These are phyloP conservation scores for Aristolochia fimbriata DNA, from an alignment of 164 flowering plant genomes.

Conservation along the genomic window DNA sequence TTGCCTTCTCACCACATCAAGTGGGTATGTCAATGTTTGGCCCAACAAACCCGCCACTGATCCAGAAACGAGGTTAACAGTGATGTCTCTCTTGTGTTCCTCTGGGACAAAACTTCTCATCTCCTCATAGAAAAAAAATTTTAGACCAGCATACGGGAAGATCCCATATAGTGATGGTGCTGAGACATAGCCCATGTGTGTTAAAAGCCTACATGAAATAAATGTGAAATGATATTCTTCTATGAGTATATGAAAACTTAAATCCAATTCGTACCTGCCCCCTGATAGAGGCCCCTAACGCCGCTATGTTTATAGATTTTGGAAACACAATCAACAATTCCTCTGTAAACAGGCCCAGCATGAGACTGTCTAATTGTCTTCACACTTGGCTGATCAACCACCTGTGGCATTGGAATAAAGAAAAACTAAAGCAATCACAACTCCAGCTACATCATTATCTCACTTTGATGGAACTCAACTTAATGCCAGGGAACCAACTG, in stretches of 20 bases:
- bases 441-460: background rate
- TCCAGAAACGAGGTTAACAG: conserved; percentile 79
- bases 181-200: conserved; percentile 16
- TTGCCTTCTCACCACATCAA: conserved; percentile 96
- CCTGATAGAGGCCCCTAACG: conserved; percentile 80
- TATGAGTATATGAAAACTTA: background rate
- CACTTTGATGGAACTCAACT: background rate
- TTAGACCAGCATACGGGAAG: conserved; percentile 93
- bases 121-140: conserved; percentile 93
- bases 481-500: background rate
- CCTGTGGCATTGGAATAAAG: conserved; percentile 22
- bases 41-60: conserved; percentile 90
- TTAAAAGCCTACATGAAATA: background rate
- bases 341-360: conserved; percentile 52
- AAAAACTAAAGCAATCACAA: too few species aligned
- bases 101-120: conserved; percentile 84
- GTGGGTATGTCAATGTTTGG: conserved; percentile 95
- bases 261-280: conserved; percentile 52
- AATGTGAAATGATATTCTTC: background rate
- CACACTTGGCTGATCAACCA: conserved; percentile 42
- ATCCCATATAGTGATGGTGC: conserved; percentile 98
- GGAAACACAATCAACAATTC: conserved; percentile 75
- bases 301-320: conserved; percentile 71
- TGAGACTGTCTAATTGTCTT: conserved; percentile 24
- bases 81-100: conserved; percentile 57